These are phyloP conservation scores for Ophiognomonia clavigignenti-juglandacearum DNA, from an alignment of 2,329 filamentous ascomycete genomes.

Conservation along the genomic window DNA sequence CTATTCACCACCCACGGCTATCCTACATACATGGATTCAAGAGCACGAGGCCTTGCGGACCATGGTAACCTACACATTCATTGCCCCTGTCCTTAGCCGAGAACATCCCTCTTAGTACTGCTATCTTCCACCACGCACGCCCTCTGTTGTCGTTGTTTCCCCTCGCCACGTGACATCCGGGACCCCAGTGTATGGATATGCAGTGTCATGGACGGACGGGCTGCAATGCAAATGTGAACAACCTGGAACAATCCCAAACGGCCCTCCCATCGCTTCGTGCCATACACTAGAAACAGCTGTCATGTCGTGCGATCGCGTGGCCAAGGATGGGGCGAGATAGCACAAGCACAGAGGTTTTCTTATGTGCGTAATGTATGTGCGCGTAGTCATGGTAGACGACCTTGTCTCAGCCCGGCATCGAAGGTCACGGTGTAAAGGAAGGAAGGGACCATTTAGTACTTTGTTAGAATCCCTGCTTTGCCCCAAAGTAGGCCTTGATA, in stretches of 20 bases:
- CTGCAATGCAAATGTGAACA: background rate
- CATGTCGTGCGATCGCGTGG: conserved; percentile 1
- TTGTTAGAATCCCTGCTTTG: conserved; percentile 49
- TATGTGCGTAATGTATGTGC: conserved; percentile 1
- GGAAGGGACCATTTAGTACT: too few species aligned
- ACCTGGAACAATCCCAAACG: conserved; percentile 9
- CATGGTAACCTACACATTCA: too few species aligned
- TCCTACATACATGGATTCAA: background rate
- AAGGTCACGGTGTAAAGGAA: background rate
- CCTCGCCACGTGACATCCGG: conserved; percentile 14
- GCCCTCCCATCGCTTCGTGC: background rate
- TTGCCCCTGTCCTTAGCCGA: too few species aligned
- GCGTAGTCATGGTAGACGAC: background rate
- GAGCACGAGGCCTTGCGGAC: background rate
- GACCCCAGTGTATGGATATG: conserved; percentile 6
- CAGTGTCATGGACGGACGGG: conserved; percentile 5
- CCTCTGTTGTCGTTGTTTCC: conserved; percentile 8
- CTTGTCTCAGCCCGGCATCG: conserved; percentile 7
- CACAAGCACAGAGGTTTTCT: background rate
- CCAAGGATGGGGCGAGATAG: background rate
- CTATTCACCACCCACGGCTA: background rate
- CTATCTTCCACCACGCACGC: background rate
- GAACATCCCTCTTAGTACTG: too few species aligned
- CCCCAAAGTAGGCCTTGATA: conserved; percentile 60
- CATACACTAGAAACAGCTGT: background rate